A percentile compares a stretch with the other conserved stretches of the same genome.
These are phyloP conservation scores for Fusarium tupiense DNA, from an alignment of 2,329 filamentous ascomycete species.

Conservation along the genomic window DNA sequence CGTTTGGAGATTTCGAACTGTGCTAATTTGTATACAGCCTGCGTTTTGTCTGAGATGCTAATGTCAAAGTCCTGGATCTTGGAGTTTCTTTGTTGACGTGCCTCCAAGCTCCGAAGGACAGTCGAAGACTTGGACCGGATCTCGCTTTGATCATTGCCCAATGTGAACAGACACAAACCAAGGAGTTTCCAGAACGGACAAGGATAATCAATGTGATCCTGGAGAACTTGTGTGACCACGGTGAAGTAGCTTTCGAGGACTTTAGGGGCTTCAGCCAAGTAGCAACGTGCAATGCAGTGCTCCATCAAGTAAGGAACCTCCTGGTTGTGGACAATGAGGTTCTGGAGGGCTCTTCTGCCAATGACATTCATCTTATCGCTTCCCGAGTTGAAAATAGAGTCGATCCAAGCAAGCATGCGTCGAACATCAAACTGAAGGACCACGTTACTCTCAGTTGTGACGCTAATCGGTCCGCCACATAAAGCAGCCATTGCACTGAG, in stretches of 20 bases:
- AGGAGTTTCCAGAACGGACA: constrained; percentile 92
- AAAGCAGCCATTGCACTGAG: constrained; percentile 95
- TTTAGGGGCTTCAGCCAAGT: constrained; percentile 81
- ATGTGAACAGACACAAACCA: constrained; percentile 86
- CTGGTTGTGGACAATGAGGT: constrained; percentile 89
- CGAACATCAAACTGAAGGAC: constrained; percentile 90
- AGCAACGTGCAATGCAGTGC: constrained; percentile 91
- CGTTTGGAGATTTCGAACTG: constrained; percentile 97
- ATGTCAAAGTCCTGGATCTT: constrained; percentile 98
- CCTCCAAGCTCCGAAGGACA: constrained; percentile 82
- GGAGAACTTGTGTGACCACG: constrained; percentile 87
- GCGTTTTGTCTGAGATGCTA: constrained; percentile 97
- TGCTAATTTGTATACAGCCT: constrained; percentile 95
- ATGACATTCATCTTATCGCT: constrained; percentile 94
- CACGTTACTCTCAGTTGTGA: constrained; percentile 88
- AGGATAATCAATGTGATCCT: constrained; percentile 83
- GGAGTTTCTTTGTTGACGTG: constrained; percentile 80
- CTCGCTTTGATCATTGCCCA: constrained; percentile 90
- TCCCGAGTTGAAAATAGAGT: constrained; percentile 89
- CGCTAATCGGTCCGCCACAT: constrained; percentile 85
- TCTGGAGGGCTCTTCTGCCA: constrained; percentile 86
- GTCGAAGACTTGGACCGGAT: constrained; percentile 89
- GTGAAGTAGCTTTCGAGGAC: constrained; percentile 95
- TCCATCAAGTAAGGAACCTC: constrained; percentile 87
- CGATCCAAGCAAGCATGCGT: constrained; percentile 94